Evolutionary conservation across 2,329 filamentous ascomycete genomes (phyloP).

Genomic region (Colletotrichum magnum): DNA sequence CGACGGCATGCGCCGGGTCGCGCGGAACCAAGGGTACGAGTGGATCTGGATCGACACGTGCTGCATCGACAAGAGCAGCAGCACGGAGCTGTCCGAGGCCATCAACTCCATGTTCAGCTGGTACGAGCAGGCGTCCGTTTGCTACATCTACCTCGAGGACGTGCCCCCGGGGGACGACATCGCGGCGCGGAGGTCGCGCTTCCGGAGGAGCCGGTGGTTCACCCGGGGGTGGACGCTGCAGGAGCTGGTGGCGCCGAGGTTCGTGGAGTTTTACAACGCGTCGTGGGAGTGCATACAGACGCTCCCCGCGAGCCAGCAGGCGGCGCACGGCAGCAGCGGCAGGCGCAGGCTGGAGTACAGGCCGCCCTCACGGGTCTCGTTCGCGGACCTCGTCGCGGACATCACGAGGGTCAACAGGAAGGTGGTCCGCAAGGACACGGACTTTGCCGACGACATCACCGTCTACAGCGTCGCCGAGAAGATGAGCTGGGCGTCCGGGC

Average conservation of each 20-base stretch:
- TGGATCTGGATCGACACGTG: constrained; percentile 51
- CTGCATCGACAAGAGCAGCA: constrained; percentile 51
- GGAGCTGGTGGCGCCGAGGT: constrained; percentile 69
- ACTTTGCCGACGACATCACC: too few relatives aligned
- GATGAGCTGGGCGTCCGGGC: constrained; percentile 48
- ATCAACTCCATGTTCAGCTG: constrained; percentile 51
- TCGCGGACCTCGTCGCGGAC: constrained; percentile 6
- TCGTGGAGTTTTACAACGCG: constrained; percentile 48
- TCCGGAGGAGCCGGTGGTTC: constrained; percentile 48
- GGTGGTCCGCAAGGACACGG: constrained; percentile 41
- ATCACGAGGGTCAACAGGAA: constrained; percentile 28
- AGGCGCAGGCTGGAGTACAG: constrained; percentile 40
- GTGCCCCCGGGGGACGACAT: constrained; percentile 1
- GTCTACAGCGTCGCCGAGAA: constrained; percentile 33
- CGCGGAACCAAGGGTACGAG: background rate
- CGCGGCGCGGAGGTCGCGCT: background rate
- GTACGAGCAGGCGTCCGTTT: constrained; percentile 48
- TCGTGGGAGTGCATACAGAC: constrained; percentile 43
- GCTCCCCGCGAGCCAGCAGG: too few relatives aligned
- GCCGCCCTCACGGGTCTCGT: constrained; percentile 41
- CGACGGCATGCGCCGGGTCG: constrained; percentile 19
- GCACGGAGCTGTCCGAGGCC: constrained; percentile 45
- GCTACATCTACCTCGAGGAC: constrained; percentile 45
- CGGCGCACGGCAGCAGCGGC: too few relatives aligned
- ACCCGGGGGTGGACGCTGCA: constrained; percentile 72